Evolutionary conservation across 2,329 filamentous ascomycete genomes (phyloP).

Genomic region (Fusarium falciforme): DNA sequence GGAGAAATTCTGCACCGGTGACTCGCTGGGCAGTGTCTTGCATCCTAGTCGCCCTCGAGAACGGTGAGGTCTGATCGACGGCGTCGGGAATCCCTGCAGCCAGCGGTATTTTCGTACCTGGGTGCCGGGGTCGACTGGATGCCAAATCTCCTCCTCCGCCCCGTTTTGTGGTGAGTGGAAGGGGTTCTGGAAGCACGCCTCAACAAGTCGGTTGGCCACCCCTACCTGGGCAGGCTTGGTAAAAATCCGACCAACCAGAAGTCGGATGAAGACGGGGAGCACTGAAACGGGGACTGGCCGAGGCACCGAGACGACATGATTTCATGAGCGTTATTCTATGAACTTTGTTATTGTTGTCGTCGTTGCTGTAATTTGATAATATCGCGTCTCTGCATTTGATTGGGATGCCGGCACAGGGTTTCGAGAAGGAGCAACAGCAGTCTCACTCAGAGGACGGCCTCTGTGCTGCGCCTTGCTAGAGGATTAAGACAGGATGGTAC

Average conservation of each 20-base stretch:
- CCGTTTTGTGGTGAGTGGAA: constrained; percentile 16
- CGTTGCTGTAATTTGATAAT: constrained; percentile 15
- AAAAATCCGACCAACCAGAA: constrained; percentile 32
- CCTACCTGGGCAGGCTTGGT: constrained; percentile 30
- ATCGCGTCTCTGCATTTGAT: constrained; percentile 4
- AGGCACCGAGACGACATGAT: constrained; percentile 20
- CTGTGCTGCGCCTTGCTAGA: constrained; percentile 15
- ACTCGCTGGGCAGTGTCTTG: constrained; percentile 30
- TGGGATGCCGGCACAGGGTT: constrained; percentile 4
- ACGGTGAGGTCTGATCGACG: constrained; percentile 42
- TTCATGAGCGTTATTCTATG: constrained; percentile 13
- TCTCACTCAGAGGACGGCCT: constrained; percentile 5
- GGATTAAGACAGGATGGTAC: not conserved
- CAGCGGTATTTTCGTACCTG: constrained; percentile 38
- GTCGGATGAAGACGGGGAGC: constrained; percentile 11
- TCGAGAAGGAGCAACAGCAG: not conserved
- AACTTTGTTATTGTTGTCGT: constrained; percentile 24
- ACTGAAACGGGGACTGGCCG: constrained; percentile 18
- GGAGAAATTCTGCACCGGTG: constrained; percentile 23
- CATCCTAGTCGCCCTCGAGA: constrained; percentile 34
- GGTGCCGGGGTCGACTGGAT: constrained; percentile 9
- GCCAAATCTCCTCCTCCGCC: constrained; percentile 20
- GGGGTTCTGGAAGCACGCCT: constrained; percentile 45
- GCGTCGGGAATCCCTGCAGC: constrained; percentile 33
- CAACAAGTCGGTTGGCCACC: constrained; percentile 26